phyloP scores from a whole-genome alignment of 2,329 filamentous ascomycete species.

The Aureobasidium vineae region DNA sequence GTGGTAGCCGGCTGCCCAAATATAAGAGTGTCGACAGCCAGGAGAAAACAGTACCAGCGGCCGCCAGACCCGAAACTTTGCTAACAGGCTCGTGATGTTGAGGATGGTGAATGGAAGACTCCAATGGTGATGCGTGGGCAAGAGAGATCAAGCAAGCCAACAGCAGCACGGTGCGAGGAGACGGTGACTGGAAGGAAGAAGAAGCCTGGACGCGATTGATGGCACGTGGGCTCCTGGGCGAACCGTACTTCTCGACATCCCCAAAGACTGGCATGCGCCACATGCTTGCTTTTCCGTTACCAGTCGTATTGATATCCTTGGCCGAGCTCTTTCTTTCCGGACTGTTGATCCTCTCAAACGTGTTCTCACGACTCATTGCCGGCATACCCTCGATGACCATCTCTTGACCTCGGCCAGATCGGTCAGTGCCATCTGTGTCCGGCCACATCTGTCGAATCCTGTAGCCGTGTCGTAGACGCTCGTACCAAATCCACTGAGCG shows the following conservation, averaged over 20 bases:
- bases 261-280: slow-evolving; percentile 33
- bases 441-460: slow-evolving; percentile 43
- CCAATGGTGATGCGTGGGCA: slow-evolving; percentile 41
- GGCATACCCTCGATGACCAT: slow-evolving; percentile 38
- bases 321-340: slow-evolving; percentile 23
- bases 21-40: slow-evolving; percentile 59
- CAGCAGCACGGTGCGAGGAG: slow-evolving; percentile 49
- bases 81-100: slow-evolving; percentile 30
- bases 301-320: slow-evolving; percentile 27
- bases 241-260: slow-evolving; percentile 23
- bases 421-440: slow-evolving; percentile 28
- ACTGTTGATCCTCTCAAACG: slow-evolving; percentile 17
- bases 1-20: slow-evolving; percentile 60
- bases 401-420: slow-evolving; percentile 29
- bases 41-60: slow-evolving; percentile 53
- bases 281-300: slow-evolving; percentile 25
- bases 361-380: slow-evolving; percentile 23
- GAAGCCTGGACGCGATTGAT: slow-evolving; percentile 36
- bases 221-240: slow-evolving; percentile 27
- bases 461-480: slow-evolving; percentile 53
- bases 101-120: slow-evolving; percentile 25
- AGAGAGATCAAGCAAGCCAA: slow-evolving; percentile 48
- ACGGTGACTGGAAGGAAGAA: slow-evolving; percentile 46
- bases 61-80: slow-evolving; percentile 40
- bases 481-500: slow-evolving; percentile 65